A percentile compares a stretch with the other conserved stretches of the same genome.
Conservation (phyloP, 345 rosid genomes). For the Odontarrhena argentea region DNA sequence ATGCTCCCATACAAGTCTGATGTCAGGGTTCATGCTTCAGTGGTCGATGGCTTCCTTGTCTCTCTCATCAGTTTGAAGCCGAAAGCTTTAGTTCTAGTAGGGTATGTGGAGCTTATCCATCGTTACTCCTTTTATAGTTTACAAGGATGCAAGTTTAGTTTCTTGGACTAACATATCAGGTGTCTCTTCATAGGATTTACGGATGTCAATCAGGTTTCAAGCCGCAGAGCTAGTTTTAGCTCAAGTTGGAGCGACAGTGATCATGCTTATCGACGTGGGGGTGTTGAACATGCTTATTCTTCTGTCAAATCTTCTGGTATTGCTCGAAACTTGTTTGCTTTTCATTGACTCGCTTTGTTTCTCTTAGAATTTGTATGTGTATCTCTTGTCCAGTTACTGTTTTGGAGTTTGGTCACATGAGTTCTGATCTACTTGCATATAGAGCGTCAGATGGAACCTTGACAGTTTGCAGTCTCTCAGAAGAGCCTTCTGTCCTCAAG, state of each 20-base stretch:
- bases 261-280: slow-evolving; percentile 51
- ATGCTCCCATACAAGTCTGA: slow-evolving; percentile 60
- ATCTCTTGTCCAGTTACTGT: slow-evolving; percentile 71
- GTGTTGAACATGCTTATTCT: slow-evolving; percentile 83
- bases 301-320: slow-evolving; percentile 94
- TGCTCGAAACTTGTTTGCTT: background rate
- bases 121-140: background rate
- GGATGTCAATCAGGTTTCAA: slow-evolving; percentile 60
- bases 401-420: slow-evolving; percentile 93
- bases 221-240: slow-evolving; percentile 81
- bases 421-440: slow-evolving; percentile 93
- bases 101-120: slow-evolving; percentile 46
- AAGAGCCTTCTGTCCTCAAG: slow-evolving; percentile 69
- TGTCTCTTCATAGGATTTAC: slow-evolving; percentile 61
- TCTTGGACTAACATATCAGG: slow-evolving; percentile 1
- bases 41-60: slow-evolving; percentile 80
- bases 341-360: background rate
- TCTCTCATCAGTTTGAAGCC: slow-evolving; percentile 63
- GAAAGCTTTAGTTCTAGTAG: slow-evolving; percentile 82
- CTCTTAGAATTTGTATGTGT: slow-evolving; percentile 16
- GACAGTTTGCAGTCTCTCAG: slow-evolving; percentile 76
- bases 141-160: background rate
- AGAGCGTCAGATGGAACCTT: slow-evolving; percentile 95
- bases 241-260: slow-evolving; percentile 77
- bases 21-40: slow-evolving; percentile 94